A percentile compares a stretch with the other conserved stretches of the same genome.
Conservation (phyloP, 768 basidiomycete genomes). For the Rhodotorula toruloides region DNA sequence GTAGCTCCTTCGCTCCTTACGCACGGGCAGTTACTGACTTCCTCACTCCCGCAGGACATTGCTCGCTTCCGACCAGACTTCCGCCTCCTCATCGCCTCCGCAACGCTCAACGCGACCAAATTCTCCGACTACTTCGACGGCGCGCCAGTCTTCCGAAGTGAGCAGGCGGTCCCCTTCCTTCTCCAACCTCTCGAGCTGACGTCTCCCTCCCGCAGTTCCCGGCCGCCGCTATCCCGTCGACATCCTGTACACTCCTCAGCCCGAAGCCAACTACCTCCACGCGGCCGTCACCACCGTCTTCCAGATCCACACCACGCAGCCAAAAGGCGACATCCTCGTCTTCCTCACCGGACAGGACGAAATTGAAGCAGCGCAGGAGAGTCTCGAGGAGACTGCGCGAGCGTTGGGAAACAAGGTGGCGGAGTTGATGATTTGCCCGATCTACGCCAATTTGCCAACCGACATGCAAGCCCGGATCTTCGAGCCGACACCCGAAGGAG, state of each 20-base stretch:
- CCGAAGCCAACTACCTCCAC: constrained; percentile 97
- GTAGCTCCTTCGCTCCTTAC: constrained; percentile 46
- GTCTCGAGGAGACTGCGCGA: constrained; percentile 87
- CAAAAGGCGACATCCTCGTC: constrained; percentile 93
- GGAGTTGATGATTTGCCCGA: constrained; percentile 91
- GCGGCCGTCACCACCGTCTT: constrained; percentile 98
- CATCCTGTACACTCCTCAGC: constrained; percentile 97
- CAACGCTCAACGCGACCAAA: constrained; percentile 96
- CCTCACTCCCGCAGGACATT: constrained; percentile 65
- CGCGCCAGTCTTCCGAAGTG: constrained; percentile 81
- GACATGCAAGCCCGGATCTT: constrained; percentile 99
- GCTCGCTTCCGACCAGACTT: constrained; percentile 93
- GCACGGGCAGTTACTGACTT: constrained; percentile 15
- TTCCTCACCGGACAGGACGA: constrained; percentile 99
- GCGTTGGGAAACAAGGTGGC: constrained; percentile 92
- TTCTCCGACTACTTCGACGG: constrained; percentile 96
- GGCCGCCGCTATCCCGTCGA: constrained; percentile 97
- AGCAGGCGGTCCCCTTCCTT: constrained; percentile 1
- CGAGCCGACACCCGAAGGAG: constrained; percentile 93
- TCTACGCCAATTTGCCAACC: constrained; percentile 97
- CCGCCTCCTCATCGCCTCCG: constrained; percentile 85
- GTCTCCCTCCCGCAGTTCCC: constrained; percentile 59
- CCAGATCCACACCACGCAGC: constrained; percentile 98
- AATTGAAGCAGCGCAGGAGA: constrained; percentile 95
- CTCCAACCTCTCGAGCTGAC: not conserved